phyloP scores from a whole-genome alignment of 106 monocot species.

The Dactylorhiza incarnata region DNA sequence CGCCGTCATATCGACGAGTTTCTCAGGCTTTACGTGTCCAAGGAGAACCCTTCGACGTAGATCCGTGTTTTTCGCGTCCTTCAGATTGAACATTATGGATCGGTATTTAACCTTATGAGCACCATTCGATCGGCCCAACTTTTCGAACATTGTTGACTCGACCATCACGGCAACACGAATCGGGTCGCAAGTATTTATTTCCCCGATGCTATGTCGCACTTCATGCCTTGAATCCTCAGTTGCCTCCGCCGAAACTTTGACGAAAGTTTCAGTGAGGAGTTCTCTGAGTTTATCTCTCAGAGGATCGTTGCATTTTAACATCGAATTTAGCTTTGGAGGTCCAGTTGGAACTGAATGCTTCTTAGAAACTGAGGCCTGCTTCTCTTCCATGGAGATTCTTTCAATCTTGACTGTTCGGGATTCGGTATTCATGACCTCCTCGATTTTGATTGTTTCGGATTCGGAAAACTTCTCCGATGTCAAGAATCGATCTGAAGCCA shows the following conservation, averaged over 20 bases:
- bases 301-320: constrained; percentile 74
- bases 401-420: constrained; percentile 2
- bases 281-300: constrained; percentile 63
- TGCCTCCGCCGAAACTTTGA: constrained; percentile 55
- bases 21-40: constrained; percentile 54
- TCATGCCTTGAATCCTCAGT: constrained; percentile 36
- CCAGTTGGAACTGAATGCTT: constrained; percentile 11
- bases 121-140: constrained; percentile 57
- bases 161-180: constrained; percentile 63
- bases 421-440: background rate
- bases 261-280: constrained; percentile 69
- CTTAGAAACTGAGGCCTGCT: background rate
- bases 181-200: constrained; percentile 64
- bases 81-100: constrained; percentile 91
- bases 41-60: constrained; percentile 76
- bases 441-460: constrained; percentile 15
- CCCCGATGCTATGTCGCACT: constrained; percentile 50
- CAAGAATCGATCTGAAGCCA: background rate
- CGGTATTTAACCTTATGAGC: constrained; percentile 66
- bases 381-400: constrained; percentile 9
- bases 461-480: constrained; percentile 9
- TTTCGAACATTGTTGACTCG: constrained; percentile 72
- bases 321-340: constrained; percentile 52
- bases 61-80: constrained; percentile 83
- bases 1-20: constrained; percentile 39